phyloP scores from a whole-genome alignment of 495 filamentous ascomycete genomes.

The Annulohypoxylon moriforme region DNA sequence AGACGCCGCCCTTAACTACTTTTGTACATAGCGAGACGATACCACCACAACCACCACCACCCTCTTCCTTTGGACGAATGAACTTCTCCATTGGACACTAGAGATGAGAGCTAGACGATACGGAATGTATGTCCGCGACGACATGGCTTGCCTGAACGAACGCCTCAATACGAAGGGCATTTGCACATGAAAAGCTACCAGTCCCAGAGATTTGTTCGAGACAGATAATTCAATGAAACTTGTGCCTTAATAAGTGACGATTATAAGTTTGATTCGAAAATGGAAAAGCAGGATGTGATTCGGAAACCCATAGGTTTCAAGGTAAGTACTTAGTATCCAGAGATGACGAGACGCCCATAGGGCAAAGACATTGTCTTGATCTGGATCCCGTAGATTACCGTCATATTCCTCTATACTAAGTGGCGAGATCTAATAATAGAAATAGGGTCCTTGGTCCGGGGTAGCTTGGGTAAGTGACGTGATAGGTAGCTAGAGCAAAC shows the following conservation, averaged over 20 bases:
- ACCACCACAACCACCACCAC: constrained; percentile 18
- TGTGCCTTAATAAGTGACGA: too few relatives aligned
- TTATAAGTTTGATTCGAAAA: too few relatives aligned
- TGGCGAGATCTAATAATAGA: not conserved
- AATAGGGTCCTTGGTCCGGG: not conserved
- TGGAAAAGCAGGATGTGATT: not conserved
- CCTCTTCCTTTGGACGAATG: constrained; percentile 25
- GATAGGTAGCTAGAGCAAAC: not conserved
- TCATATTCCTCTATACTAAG: not conserved
- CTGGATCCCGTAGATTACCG: not conserved
- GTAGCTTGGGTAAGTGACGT: not conserved
- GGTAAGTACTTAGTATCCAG: not conserved
- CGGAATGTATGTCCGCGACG: constrained; percentile 28
- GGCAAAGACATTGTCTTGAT: too few relatives aligned
- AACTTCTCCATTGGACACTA: constrained; percentile 34
- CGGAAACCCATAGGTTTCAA: not conserved
- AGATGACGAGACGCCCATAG: not conserved
- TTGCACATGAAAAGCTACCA: not conserved
- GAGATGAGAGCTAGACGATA: constrained; percentile 37
- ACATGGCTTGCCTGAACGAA: constrained; percentile 7
- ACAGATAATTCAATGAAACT: not conserved
- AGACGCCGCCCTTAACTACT: constrained; percentile 3
- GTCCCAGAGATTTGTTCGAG: not conserved
- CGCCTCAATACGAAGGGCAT: constrained; percentile 9
- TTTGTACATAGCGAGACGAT: constrained; percentile 46